These are phyloP conservation scores for Hemileccinum impolitum DNA, from an alignment of 768 basidiomycete genomes.

Conservation along the genomic window DNA sequence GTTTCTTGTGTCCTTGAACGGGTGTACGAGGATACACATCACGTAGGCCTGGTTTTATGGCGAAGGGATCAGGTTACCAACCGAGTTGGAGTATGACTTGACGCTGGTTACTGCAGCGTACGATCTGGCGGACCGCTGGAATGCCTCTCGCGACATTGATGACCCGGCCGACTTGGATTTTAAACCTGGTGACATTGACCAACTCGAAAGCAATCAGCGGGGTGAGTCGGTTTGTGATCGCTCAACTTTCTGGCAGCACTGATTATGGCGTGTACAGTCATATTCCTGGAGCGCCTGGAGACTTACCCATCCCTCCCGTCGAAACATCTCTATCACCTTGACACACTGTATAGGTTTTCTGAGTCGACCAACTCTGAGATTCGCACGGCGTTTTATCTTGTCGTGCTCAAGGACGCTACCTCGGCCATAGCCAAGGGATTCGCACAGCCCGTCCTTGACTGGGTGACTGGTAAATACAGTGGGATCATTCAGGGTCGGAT, in stretches of 20 bases:
- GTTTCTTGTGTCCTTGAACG: background rate
- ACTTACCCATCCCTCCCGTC: slow-evolving; percentile 40
- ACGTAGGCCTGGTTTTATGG: slow-evolving; percentile 55
- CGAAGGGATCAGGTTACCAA: slow-evolving; percentile 48
- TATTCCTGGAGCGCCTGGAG: slow-evolving; percentile 56
- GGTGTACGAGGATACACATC: background rate
- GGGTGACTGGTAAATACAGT: slow-evolving; percentile 42
- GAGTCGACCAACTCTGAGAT: slow-evolving; percentile 49
- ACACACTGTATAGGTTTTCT: slow-evolving; percentile 42
- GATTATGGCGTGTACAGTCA: slow-evolving; percentile 31
- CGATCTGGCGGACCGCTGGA: slow-evolving; percentile 51
- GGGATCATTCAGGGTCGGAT: slow-evolving; percentile 48
- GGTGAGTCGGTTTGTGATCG: slow-evolving; percentile 22
- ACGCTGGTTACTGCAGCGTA: slow-evolving; percentile 51
- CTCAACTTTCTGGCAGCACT: background rate
- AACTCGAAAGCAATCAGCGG: slow-evolving; percentile 52
- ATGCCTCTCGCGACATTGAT: slow-evolving; percentile 37
- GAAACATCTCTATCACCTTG: slow-evolving; percentile 40
- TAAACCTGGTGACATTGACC: slow-evolving; percentile 40
- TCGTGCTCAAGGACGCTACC: slow-evolving; percentile 41
- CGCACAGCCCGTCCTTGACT: slow-evolving; percentile 38
- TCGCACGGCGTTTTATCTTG: slow-evolving; percentile 47
- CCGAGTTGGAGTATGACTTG: slow-evolving; percentile 49
- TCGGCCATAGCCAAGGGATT: slow-evolving; percentile 32
- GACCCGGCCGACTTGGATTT: slow-evolving; percentile 40